Evolutionary conservation across 1,139 yeast species (phyloP), one percentile per base, ranked within the genome.

Genomic region (Sugiyamaella grinbergsii): DNA sequence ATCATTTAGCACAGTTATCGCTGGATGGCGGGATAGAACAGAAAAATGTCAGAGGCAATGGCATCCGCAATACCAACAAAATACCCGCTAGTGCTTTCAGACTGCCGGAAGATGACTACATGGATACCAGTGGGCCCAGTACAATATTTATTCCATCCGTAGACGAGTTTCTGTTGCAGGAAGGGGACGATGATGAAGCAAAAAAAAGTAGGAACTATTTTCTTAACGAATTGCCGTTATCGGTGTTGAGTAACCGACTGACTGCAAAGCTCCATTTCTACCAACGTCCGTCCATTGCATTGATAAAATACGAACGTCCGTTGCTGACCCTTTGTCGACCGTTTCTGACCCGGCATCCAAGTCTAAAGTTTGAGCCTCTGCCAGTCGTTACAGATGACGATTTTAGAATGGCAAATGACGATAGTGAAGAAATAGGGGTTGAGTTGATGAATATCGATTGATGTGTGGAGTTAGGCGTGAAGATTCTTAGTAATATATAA

Each of bases 81-180:
- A 20, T 32, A 4, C 24, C 19, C 28, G 32, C 24, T 22, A 11
- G 23, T 16, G 19, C 13, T 5, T 24, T 34, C 19, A 16, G n/a
- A 22, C 24, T 29, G 19, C n/a, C 18, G 6, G 45, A 33, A 23
- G n/a, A 36, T 40, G 55, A 42, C 26, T 49, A 42, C 40, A 59
- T 58, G 61, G 62, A 58, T 42, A 54, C 56, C 4, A 37, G 53
- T 26, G 55, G 53, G 15, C 55, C 60, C 2, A 43, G 51, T 36
- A 58, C 60, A 1, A 54, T 61, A 8, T 61, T 54, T 50, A 61
- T 62, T 41, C 59, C 62, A 1, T 60, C 63, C 4, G 58, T 62
- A 26, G 65, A 62, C 46, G 56, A 51, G 24, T 61, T 60, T 47
- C 47, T 59, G 16, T 49, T 42, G 4, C 53, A 50, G 3, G 61